Conservation (phyloP, 1,284 basidiomycete genomes). For the Sparassis latifolia region DNA sequence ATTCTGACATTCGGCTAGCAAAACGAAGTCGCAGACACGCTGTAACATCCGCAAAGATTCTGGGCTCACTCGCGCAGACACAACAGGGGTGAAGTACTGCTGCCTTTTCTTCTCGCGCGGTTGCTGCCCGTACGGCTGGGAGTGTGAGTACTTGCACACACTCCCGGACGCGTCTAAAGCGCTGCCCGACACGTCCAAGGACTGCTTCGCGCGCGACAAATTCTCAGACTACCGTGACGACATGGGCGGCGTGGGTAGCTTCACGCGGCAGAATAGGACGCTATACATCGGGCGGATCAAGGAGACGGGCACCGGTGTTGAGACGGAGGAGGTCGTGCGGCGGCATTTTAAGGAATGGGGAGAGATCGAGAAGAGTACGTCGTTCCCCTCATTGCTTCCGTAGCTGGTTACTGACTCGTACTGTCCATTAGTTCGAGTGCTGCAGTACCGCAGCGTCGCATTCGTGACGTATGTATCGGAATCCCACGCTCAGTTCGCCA, state of each 20-base stretch:
- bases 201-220: constrained; percentile 97
- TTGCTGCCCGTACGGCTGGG: constrained; percentile 95
- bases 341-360: constrained; percentile 98
- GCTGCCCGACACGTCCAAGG: constrained; percentile 87
- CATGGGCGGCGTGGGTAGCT: constrained; percentile 98
- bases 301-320: constrained; percentile 81
- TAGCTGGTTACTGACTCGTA: constrained; percentile 4
- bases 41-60: constrained; percentile 87
- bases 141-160: constrained; percentile 92
- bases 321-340: constrained; percentile 85
- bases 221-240: constrained; percentile 97
- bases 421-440: constrained; percentile 70
- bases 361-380: constrained; percentile 87
- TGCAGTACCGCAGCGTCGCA: constrained; percentile 92
- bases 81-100: constrained; percentile 84
- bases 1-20: constrained; percentile 44
- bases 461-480: constrained; percentile 96
- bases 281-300: constrained; percentile 93
- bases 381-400: neutral
- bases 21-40: constrained; percentile 87
- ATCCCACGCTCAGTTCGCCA: constrained; percentile 89
- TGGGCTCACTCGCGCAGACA: constrained; percentile 91
- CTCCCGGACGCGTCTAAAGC: constrained; percentile 68
- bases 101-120: constrained; percentile 96
- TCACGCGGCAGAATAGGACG: constrained; percentile 90